Percentiles rank a stretch among this genome's conserved stretches.
These are phyloP conservation scores for Chamaecyparis obtusa DNA, from an alignment of 75 land plant species.

Conservation along the genomic window DNA sequence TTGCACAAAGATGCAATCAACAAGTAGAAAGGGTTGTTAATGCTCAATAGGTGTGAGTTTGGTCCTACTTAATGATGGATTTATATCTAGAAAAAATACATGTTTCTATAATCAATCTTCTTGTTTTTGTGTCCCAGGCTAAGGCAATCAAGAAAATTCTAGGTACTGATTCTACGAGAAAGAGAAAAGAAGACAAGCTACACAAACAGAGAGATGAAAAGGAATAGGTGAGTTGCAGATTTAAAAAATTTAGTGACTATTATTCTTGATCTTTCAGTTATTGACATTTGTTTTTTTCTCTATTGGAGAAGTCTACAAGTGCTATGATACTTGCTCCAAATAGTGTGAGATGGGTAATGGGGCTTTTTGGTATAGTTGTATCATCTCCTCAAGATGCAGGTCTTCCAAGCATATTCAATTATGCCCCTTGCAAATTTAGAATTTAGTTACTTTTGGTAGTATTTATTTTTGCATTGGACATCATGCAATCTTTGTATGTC, in stretches of 20 bases:
- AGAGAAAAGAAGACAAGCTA: slow-evolving; percentile 68
- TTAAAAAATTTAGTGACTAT: neutral
- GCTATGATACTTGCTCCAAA: slow-evolving; percentile 49
- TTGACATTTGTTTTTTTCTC: neutral
- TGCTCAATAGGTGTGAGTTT: slow-evolving; percentile 74
- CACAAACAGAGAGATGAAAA: slow-evolving; percentile 72
- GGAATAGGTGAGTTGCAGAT: slow-evolving; percentile 51
- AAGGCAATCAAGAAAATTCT: slow-evolving; percentile 90
- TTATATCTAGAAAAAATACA: neutral
- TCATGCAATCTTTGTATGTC: neutral
- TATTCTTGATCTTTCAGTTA: neutral
- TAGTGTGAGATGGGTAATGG: slow-evolving; percentile 73
- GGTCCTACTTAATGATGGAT: neutral
- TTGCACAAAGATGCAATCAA: slow-evolving; percentile 72
- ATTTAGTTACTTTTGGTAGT: neutral
- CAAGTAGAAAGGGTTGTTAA: slow-evolving; percentile 86
- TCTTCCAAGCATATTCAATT: slow-evolving; percentile 66
- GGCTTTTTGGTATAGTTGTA: slow-evolving; percentile 74
- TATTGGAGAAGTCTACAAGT: slow-evolving; percentile 74
- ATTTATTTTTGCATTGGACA: neutral
- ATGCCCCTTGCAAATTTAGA: slow-evolving; percentile 64
- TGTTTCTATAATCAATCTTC: neutral
- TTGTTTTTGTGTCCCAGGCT: slow-evolving; percentile 43
- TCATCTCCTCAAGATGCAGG: slow-evolving; percentile 71
- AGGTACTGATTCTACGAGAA: slow-evolving; percentile 76